Evolutionary conservation across 495 filamentous ascomycete species (phyloP).

Genomic region (Mytilinidion resinicola): DNA sequence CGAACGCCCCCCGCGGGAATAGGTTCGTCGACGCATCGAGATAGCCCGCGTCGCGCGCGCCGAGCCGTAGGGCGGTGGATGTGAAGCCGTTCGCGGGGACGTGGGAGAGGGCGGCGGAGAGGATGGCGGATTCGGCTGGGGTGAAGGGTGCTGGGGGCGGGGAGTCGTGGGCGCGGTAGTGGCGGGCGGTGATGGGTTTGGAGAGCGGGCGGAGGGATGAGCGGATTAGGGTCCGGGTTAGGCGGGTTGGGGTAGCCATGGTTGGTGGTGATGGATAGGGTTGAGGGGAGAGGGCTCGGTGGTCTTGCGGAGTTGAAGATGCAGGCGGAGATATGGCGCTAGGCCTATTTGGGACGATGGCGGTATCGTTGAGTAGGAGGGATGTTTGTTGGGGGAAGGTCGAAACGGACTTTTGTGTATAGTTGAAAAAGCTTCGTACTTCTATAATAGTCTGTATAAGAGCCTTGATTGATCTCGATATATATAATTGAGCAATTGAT

Average conservation of each 20-base stretch:
- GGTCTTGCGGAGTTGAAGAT: too few relatives aligned
- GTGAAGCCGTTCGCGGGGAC: constrained; percentile 83
- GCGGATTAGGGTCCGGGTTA: constrained; percentile 2
- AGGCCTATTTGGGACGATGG: too few relatives aligned
- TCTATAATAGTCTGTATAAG: too few relatives aligned
- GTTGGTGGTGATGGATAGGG: background rate
- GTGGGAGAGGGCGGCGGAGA: constrained; percentile 69
- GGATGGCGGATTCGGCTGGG: constrained; percentile 66
- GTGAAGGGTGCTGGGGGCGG: constrained; percentile 59
- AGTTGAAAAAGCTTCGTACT: too few relatives aligned
- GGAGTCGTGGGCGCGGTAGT: constrained; percentile 73
- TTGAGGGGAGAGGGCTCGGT: constrained; percentile 2
- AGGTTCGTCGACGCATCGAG: constrained; percentile 79
- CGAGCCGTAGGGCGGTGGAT: constrained; percentile 58
- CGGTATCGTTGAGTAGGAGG: too few relatives aligned
- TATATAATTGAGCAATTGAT: too few relatives aligned
- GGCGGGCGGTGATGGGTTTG: constrained; percentile 1
- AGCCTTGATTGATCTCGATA: too few relatives aligned
- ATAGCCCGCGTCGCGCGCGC: constrained; percentile 76
- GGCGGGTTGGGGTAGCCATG: constrained; percentile 9
- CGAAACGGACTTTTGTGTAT: too few relatives aligned
- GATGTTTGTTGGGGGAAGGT: too few relatives aligned
- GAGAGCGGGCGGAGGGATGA: constrained; percentile 10
- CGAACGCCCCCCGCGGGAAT: constrained; percentile 71
- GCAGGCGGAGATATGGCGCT: too few relatives aligned